These are phyloP conservation scores for Clitocybe nebularis DNA, from an alignment of 1,284 basidiomycete species.

Conservation along the genomic window DNA sequence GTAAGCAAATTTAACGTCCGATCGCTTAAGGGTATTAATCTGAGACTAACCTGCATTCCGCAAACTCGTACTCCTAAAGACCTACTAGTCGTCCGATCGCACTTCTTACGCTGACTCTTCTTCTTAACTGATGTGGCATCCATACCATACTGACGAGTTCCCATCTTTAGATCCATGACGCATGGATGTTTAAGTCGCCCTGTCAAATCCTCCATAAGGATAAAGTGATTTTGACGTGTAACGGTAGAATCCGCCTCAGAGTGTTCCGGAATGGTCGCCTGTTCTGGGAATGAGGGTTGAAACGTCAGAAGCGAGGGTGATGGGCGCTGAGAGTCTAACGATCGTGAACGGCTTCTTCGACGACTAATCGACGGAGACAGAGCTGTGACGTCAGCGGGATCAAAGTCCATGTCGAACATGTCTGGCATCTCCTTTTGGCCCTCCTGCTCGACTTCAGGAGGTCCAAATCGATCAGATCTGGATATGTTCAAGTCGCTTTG, in stretches of 20 bases:
- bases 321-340: constrained; percentile 35
- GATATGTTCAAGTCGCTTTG: constrained; percentile 57
- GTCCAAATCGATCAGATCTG: constrained; percentile 30
- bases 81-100: constrained; percentile 92
- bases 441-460: constrained; percentile 23
- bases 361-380: constrained; percentile 30
- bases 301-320: constrained; percentile 16
- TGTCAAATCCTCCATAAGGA: constrained; percentile 98
- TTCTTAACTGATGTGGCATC: constrained; percentile 93
- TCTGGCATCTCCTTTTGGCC: constrained; percentile 27
- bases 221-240: constrained; percentile 93
- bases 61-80: constrained; percentile 91
- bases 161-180: constrained; percentile 99
- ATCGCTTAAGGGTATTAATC: neutral
- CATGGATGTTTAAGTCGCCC: constrained; percentile 92
- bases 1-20: constrained; percentile 12
- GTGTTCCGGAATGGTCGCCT: constrained; percentile 27
- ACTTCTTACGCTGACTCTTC: constrained; percentile 97
- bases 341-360: constrained; percentile 55
- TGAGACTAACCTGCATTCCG: constrained; percentile 89
- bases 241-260: constrained; percentile 37
- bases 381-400: constrained; percentile 14
- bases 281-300: constrained; percentile 21
- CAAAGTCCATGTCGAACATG: constrained; percentile 49
- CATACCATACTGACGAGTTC: constrained; percentile 96